Evolutionary conservation across 257 asterid species (phyloP).

Genomic region (Paraleonurus japonicus): DNA sequence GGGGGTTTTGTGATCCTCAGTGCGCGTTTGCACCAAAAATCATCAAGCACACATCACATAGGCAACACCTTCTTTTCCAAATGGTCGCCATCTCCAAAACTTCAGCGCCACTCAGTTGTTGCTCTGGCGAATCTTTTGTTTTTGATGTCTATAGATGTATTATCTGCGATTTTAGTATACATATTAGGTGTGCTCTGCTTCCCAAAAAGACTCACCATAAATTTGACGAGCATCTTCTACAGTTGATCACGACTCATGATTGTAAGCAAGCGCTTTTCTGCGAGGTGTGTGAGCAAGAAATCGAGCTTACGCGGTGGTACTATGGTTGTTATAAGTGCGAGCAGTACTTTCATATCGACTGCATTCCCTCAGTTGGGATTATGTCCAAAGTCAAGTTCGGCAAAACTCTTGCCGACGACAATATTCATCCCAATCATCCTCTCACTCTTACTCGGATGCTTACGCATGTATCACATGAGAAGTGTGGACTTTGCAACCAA

Average conservation of each 20-base stretch:
- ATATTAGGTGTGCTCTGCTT: neutral
- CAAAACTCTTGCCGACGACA: neutral
- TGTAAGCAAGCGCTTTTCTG: neutral
- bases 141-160: neutral
- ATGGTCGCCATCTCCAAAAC: too few relatives aligned
- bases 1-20: neutral
- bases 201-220: neutral
- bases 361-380: constrained; percentile 12
- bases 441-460: constrained; percentile 20
- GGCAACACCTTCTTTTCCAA: constrained; percentile 3
- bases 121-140: neutral
- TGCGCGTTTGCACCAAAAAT: neutral
- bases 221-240: constrained; percentile 10
- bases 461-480: neutral
- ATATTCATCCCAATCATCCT: neutral
- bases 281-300: neutral
- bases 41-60: neutral
- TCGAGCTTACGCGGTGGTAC: neutral
- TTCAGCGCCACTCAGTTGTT: neutral
- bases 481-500: neutral
- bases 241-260: neutral
- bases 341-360: constrained; percentile 2
- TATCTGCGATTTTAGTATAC: neutral
- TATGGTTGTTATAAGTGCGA: neutral
- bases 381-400: constrained; percentile 13